Evolutionary conservation across 768 basidiomycete genomes (phyloP).

Genomic region (Naematelia aurantialba): DNA sequence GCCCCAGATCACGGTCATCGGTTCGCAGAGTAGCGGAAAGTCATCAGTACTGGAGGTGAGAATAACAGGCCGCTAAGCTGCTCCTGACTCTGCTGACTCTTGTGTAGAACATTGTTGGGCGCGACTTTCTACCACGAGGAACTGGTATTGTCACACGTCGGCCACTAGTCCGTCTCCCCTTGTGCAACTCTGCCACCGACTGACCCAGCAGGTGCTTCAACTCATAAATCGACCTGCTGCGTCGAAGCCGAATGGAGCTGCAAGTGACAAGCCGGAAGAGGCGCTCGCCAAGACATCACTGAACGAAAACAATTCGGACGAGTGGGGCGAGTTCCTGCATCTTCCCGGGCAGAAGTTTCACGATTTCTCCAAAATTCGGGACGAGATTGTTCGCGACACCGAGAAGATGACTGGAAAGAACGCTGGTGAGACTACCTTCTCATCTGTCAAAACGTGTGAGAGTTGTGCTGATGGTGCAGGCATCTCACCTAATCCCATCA

Average conservation of each 20-base stretch:
- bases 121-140: conserved; percentile 97
- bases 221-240: conserved; percentile 73
- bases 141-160: conserved; percentile 97
- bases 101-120: conserved; percentile 85
- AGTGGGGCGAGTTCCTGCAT: conserved; percentile 98
- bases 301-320: conserved; percentile 78
- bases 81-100: background rate
- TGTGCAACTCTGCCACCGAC: conserved; percentile 49
- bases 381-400: conserved; percentile 93
- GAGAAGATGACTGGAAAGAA: conserved; percentile 98
- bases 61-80: background rate
- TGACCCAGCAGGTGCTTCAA: conserved; percentile 95
- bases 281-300: conserved; percentile 58
- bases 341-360: conserved; percentile 95
- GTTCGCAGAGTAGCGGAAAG: conserved; percentile 54
- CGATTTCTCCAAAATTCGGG: conserved; percentile 94
- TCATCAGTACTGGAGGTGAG: conserved; percentile 53
- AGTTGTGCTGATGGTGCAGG: conserved; percentile 54
- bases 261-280: conserved; percentile 47
- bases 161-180: too few relatives aligned
- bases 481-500: conserved; percentile 95
- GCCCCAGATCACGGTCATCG: conserved; percentile 55
- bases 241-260: conserved; percentile 50
- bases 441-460: background rate
- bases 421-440: conserved; percentile 56